These are phyloP conservation scores for Curvularia sp. DNA, from an alignment of 2,329 filamentous ascomycete species.

Conservation along the genomic window DNA sequence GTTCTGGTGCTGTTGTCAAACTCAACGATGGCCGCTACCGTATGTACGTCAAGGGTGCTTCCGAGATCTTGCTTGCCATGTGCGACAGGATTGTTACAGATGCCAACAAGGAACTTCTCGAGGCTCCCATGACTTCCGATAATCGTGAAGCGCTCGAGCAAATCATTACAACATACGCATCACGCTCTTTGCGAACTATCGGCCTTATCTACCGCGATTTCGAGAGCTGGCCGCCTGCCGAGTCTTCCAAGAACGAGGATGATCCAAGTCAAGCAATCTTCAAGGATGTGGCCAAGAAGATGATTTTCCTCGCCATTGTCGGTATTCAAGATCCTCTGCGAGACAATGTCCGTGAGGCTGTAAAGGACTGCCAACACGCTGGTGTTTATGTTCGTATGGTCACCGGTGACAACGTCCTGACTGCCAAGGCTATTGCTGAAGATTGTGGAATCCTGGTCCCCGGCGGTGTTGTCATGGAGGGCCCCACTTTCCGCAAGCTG, in stretches of 20 bases:
- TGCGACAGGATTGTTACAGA: conserved; percentile 64
- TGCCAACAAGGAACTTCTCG: conserved; percentile 64
- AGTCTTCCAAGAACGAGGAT: conserved; percentile 65
- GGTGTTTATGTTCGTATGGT: conserved; percentile 86
- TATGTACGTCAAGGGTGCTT: conserved; percentile 62
- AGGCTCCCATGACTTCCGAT: conserved; percentile 62
- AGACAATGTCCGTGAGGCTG: conserved; percentile 75
- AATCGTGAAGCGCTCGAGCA: conserved; percentile 67
- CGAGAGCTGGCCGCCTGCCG: conserved; percentile 76
- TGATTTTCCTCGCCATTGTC: conserved; percentile 76
- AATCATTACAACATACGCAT: conserved; percentile 79
- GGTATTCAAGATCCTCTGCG: conserved; percentile 84
- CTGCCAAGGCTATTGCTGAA: conserved; percentile 77
- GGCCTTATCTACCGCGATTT: conserved; percentile 86
- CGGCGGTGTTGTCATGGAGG: conserved; percentile 77
- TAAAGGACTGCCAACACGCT: conserved; percentile 74
- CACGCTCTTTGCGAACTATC: conserved; percentile 82
- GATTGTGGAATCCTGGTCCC: conserved; percentile 79
- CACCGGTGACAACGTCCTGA: conserved; percentile 81
- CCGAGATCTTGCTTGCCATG: conserved; percentile 59
- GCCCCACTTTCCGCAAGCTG: conserved; percentile 77
- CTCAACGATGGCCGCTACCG: conserved; percentile 63
- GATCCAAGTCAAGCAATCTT: conserved; percentile 70
- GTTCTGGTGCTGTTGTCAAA: conserved; percentile 71
- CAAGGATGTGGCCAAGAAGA: conserved; percentile 71